These are phyloP conservation scores for Lipomyces spencermartinsiae DNA, from an alignment of 805 yeast species.

Conservation along the genomic window DNA sequence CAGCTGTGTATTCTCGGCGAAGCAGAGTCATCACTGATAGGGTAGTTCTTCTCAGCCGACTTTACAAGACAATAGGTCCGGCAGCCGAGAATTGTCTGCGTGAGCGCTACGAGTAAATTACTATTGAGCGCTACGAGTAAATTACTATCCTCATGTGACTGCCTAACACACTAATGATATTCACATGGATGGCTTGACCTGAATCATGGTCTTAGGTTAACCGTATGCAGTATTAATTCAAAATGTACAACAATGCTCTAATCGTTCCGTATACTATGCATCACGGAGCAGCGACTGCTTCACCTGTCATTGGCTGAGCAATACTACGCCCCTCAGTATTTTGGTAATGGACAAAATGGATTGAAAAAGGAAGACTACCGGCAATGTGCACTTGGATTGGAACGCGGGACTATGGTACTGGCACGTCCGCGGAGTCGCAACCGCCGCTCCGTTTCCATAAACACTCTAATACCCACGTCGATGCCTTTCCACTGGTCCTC, in stretches of 20 bases:
- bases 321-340: too few species aligned
- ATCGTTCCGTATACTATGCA: not conserved
- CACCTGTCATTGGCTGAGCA: not conserved
- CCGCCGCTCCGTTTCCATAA: slow-evolving; percentile 86
- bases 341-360: too few species aligned
- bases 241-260: not conserved
- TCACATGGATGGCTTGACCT: not conserved
- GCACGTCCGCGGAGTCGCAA: too few species aligned
- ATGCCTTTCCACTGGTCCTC: slow-evolving; percentile 64
- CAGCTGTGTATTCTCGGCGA: too few species aligned
- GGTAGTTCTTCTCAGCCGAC: not conserved
- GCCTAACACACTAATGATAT: not conserved
- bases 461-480: slow-evolving; percentile 77
- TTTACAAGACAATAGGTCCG: not conserved
- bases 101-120: not conserved
- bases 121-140: not conserved
- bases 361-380: too few species aligned
- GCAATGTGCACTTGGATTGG: too few species aligned
- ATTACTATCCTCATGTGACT: not conserved
- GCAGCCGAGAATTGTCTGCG: not conserved
- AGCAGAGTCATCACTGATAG: not conserved
- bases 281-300: slow-evolving; percentile 12
- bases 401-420: too few species aligned
- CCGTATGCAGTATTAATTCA: not conserved
- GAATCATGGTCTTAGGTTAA: not conserved